phyloP scores from a whole-genome alignment of 768 basidiomycete genomes.

The Russula compacta region DNA sequence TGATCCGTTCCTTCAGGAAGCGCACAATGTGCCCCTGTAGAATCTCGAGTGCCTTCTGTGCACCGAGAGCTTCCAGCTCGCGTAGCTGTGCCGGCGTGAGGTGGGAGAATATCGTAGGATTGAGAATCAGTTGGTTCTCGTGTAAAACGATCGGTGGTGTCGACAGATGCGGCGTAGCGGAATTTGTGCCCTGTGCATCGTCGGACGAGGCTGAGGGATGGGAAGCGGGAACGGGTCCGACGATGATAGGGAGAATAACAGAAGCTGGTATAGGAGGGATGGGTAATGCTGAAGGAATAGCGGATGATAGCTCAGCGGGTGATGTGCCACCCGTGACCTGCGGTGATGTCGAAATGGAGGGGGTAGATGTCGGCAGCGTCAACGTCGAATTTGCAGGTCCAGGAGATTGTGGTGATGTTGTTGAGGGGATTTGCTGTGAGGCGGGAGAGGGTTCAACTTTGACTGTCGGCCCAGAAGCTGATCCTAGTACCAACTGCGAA shows the following conservation, averaged over 20 bases:
- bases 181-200: slow-evolving; percentile 29
- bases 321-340: not conserved
- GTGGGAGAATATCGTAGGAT: slow-evolving; percentile 76
- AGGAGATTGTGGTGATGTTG: slow-evolving; percentile 22
- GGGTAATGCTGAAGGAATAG: slow-evolving; percentile 1
- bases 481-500: slow-evolving; percentile 4
- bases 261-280: slow-evolving; percentile 28
- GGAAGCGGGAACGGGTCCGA: slow-evolving; percentile 61
- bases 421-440: slow-evolving; percentile 3
- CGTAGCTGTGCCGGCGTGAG: slow-evolving; percentile 64
- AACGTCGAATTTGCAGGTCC: slow-evolving; percentile 3
- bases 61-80: slow-evolving; percentile 72
- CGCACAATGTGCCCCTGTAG: slow-evolving; percentile 80
- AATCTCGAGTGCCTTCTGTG: slow-evolving; percentile 70
- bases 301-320: not conserved
- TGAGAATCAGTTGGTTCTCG: slow-evolving; percentile 74
- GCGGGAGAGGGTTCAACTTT: slow-evolving; percentile 22
- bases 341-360: slow-evolving; percentile 20
- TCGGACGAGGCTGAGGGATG: slow-evolving; percentile 44
- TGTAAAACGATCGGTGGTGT: slow-evolving; percentile 69
- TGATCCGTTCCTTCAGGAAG: slow-evolving; percentile 67
- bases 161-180: slow-evolving; percentile 33
- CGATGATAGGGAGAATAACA: slow-evolving; percentile 67
- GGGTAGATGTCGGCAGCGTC: slow-evolving; percentile 3
- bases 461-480: slow-evolving; percentile 15